phyloP scores from a whole-genome alignment of 1,284 basidiomycete species.

The Exobasidium rhododendri region DNA sequence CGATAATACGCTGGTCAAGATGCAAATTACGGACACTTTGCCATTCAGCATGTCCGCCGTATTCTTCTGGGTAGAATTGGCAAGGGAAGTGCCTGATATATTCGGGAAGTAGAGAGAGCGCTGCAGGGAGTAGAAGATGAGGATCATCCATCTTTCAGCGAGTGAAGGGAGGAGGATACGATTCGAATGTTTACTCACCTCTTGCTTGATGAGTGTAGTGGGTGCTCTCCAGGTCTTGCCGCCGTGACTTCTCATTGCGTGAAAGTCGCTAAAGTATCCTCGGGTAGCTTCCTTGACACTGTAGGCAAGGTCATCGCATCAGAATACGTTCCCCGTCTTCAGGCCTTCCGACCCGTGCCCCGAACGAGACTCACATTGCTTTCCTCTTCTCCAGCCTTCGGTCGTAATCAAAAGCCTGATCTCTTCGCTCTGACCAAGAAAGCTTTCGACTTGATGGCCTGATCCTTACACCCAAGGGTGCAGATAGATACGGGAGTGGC shows the following conservation, averaged over 20 bases:
- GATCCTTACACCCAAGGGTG: constrained; percentile 69
- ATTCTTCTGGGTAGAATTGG: constrained; percentile 64
- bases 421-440: constrained; percentile 67
- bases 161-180: not conserved
- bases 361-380: constrained; percentile 51
- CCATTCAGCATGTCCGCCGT: constrained; percentile 75
- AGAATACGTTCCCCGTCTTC: not conserved
- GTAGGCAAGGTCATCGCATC: constrained; percentile 57
- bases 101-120: constrained; percentile 79
- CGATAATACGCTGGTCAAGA: constrained; percentile 78
- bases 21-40: constrained; percentile 73
- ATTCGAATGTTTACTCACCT: constrained; percentile 18
- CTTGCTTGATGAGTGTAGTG: constrained; percentile 68
- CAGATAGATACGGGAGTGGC: constrained; percentile 63
- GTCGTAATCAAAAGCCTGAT: constrained; percentile 66
- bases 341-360: not conserved
- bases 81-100: constrained; percentile 68
- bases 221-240: constrained; percentile 96
- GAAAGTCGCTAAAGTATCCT: constrained; percentile 87
- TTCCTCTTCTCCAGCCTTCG: constrained; percentile 31
- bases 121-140: constrained; percentile 24
- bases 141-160: not conserved
- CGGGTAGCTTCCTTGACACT: constrained; percentile 74
- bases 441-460: constrained; percentile 64
- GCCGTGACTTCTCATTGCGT: constrained; percentile 74